phyloP scores from a whole-genome alignment of 2,329 filamentous ascomycete genomes.

The Didymella lethalis region DNA sequence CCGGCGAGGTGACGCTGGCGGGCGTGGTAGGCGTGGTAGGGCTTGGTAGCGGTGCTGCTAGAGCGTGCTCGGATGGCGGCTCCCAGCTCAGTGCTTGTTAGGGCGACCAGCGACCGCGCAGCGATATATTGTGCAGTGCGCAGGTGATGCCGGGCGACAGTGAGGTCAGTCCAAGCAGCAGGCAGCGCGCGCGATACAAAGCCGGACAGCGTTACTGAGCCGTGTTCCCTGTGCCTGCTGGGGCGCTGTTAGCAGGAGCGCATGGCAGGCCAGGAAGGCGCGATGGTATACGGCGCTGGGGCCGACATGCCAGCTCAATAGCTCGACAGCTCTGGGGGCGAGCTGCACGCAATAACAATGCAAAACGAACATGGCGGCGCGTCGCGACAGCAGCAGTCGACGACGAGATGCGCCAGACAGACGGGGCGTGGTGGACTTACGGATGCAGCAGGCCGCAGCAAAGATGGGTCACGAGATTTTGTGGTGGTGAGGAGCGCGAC shows the following conservation, averaged over 20 bases:
- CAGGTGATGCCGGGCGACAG: slow-evolving; percentile 39
- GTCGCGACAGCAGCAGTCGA: slow-evolving; percentile 17
- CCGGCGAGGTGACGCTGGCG: slow-evolving; percentile 35
- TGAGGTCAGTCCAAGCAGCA: slow-evolving; percentile 28
- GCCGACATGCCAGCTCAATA: slow-evolving; percentile 12
- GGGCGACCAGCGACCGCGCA: slow-evolving; percentile 30
- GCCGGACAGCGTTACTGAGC: slow-evolving; percentile 28
- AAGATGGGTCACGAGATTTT: slow-evolving; percentile 47
- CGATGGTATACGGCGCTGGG: slow-evolving; percentile 22
- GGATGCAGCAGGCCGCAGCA: slow-evolving; percentile 45
- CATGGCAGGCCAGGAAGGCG: slow-evolving; percentile 21
- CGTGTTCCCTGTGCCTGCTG: slow-evolving; percentile 33
- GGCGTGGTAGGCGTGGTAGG: slow-evolving; percentile 11
- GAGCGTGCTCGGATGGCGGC: slow-evolving; percentile 34
- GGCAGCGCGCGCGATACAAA: slow-evolving; percentile 35
- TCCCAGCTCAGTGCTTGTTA: slow-evolving; percentile 24
- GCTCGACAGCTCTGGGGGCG: slow-evolving; percentile 1
- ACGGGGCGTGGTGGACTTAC: slow-evolving; percentile 41
- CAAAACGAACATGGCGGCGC: slow-evolving; percentile 12
- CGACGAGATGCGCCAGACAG: slow-evolving; percentile 20
- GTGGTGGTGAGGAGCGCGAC: slow-evolving; percentile 37
- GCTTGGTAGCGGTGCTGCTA: slow-evolving; percentile 23
- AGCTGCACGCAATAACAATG: slow-evolving; percentile 12
- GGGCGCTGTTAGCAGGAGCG: slow-evolving; percentile 36
- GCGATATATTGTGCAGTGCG: slow-evolving; percentile 38